Percentiles rank a stretch among this genome's conserved stretches.
phyloP scores from a whole-genome alignment of 1,284 basidiomycete genomes.

The Apiotrichum laibachii region DNA sequence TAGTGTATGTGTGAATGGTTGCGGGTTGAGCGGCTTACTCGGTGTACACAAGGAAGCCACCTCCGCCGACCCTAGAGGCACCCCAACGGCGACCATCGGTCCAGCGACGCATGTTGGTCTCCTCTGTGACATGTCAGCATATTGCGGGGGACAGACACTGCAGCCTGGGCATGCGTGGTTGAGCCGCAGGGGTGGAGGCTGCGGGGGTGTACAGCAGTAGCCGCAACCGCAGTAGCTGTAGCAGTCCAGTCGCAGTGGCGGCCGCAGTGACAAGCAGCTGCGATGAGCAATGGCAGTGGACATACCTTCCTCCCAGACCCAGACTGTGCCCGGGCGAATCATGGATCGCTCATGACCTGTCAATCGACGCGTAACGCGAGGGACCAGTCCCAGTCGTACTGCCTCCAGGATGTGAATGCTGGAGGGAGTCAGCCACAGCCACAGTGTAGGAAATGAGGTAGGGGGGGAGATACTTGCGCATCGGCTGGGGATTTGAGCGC shows the following conservation, averaged over 20 bases:
- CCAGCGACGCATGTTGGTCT: slow-evolving; percentile 55
- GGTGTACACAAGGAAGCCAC: slow-evolving; percentile 54
- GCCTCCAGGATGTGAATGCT: slow-evolving; percentile 85
- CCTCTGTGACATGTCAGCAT: slow-evolving; percentile 27
- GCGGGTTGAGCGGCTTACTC: slow-evolving; percentile 30
- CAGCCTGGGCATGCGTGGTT: too few relatives aligned
- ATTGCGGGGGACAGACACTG: too few relatives aligned
- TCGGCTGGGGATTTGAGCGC: slow-evolving; percentile 47
- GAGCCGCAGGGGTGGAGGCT: too few relatives aligned
- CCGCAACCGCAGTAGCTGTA: background rate
- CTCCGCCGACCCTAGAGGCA: slow-evolving; percentile 54
- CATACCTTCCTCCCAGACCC: slow-evolving; percentile 94
- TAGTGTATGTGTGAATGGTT: too few relatives aligned
- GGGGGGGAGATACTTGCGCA: slow-evolving; percentile 37
- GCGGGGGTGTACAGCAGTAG: too few relatives aligned
- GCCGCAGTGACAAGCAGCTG: background rate
- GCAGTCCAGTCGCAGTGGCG: too few relatives aligned
- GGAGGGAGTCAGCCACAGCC: slow-evolving; percentile 2
- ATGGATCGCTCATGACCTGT: slow-evolving; percentile 86
- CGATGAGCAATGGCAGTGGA: slow-evolving; percentile 30
- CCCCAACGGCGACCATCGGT: slow-evolving; percentile 56
- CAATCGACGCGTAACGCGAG: slow-evolving; percentile 83
- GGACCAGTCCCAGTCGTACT: slow-evolving; percentile 78
- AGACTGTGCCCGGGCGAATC: slow-evolving; percentile 88
- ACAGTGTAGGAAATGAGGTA: background rate